A percentile compares a stretch with the other conserved stretches of the same genome.
Evolutionary conservation across 2,329 filamentous ascomycete species (phyloP).

Genomic region (Massarina eburnea): DNA sequence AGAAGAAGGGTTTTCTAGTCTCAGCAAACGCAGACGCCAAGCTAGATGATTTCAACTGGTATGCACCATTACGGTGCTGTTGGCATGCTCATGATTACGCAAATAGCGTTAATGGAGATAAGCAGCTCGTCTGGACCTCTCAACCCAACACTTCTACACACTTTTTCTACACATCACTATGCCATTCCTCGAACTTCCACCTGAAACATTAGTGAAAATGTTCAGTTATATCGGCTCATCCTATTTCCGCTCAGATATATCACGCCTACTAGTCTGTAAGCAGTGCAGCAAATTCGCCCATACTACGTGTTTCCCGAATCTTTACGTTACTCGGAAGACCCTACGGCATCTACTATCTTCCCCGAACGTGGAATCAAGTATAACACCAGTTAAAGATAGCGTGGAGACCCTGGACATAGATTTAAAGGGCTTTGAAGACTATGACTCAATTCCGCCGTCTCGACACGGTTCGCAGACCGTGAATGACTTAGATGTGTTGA

Average conservation of each 20-base stretch:
- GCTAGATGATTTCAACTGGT: no score
- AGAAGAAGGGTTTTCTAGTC: conserved; percentile 7
- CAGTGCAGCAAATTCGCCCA: conserved; percentile 21
- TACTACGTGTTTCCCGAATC: conserved; percentile 20
- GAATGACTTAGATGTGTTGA: conserved; percentile 12
- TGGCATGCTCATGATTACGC: no score
- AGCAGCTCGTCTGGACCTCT: no score
- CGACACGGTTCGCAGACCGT: conserved; percentile 11
- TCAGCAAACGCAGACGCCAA: not conserved
- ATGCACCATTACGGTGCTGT: no score
- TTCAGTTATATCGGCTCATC: conserved; percentile 21
- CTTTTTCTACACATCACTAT: no score
- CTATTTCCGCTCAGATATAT: conserved; percentile 22
- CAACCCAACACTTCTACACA: no score
- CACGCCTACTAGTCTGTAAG: conserved; percentile 23
- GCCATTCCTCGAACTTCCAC: conserved; percentile 21
- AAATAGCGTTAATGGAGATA: no score
- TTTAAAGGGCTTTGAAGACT: conserved; percentile 22
- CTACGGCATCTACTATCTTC: conserved; percentile 21
- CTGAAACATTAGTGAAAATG: conserved; percentile 20
- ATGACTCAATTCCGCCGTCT: conserved; percentile 15
- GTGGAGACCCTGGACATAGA: conserved; percentile 19
- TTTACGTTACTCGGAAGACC: conserved; percentile 19
- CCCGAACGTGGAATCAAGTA: conserved; percentile 17
- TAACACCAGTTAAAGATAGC: conserved; percentile 22